Evolutionary conservation across 371 early-diverging fungal genomes (phyloP).

Genomic region (Globomyces sp.): DNA sequence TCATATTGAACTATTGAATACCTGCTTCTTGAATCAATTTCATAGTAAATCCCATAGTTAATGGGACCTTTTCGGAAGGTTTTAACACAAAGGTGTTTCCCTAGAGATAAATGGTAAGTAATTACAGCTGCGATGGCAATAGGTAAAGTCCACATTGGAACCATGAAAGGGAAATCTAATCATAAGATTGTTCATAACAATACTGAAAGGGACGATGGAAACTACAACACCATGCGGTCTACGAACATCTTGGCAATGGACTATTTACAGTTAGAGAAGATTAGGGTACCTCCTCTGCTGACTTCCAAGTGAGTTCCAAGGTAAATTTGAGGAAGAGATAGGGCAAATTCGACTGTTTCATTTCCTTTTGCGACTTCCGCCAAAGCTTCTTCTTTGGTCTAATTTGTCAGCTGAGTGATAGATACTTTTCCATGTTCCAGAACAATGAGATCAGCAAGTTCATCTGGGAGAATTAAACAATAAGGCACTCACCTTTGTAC

Average conservation of each 20-base stretch:
- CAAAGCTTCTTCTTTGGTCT: constrained; percentile 37
- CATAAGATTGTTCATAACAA: background rate
- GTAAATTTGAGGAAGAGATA: constrained; percentile 56
- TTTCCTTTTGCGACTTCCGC: constrained; percentile 45
- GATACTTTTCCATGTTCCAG: constrained; percentile 67
- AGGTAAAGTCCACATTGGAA: constrained; percentile 70
- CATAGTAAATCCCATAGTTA: constrained; percentile 63
- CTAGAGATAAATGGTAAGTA: too few relatives aligned
- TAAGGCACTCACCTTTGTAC: constrained; percentile 6
- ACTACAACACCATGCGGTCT: constrained; percentile 65
- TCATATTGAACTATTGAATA: too few relatives aligned
- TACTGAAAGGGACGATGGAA: constrained; percentile 67
- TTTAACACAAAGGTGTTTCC: constrained; percentile 71
- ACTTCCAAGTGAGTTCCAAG: constrained; percentile 39
- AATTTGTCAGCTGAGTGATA: background rate
- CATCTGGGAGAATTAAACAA: constrained; percentile 30
- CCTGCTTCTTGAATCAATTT: constrained; percentile 55
- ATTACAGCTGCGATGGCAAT: constrained; percentile 58
- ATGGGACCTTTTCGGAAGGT: constrained; percentile 74
- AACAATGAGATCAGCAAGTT: constrained; percentile 66
- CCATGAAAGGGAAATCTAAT: constrained; percentile 66
- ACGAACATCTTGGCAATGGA: constrained; percentile 58
- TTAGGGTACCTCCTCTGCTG: constrained; percentile 22
- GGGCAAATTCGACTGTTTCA: constrained; percentile 56
- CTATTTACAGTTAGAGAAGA: constrained; percentile 29